A percentile compares a stretch with the other conserved stretches of the same genome.
phyloP scores from a whole-genome alignment of 1,284 basidiomycete species.

The Pseudozyma tsukubaensis region DNA sequence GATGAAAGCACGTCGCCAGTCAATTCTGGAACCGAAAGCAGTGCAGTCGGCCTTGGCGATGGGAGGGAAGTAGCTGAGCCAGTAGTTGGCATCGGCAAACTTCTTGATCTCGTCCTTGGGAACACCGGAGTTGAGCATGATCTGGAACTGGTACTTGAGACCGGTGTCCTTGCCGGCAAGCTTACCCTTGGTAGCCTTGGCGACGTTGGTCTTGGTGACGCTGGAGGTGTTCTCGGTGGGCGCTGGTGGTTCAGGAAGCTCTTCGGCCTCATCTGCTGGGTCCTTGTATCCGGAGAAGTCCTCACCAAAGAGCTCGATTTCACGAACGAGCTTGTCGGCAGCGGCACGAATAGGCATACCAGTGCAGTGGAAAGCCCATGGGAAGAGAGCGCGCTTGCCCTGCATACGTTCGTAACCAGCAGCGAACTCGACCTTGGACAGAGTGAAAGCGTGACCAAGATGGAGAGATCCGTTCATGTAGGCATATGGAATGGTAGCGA shows the following conservation, averaged over 20 bases:
- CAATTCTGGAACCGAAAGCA: conserved; percentile 89
- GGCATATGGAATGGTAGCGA: conserved; percentile 84
- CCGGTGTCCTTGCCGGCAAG: conserved; percentile 92
- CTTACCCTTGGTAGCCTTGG: conserved; percentile 96
- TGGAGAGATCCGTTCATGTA: conserved; percentile 99
- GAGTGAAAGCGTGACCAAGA: conserved; percentile 96
- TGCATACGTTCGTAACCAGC: conserved; percentile 95
- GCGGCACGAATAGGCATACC: conserved; percentile 99
- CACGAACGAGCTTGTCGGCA: conserved; percentile 95
- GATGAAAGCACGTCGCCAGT: conserved; percentile 95
- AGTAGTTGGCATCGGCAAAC: conserved; percentile 92
- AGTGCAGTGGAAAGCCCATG: conserved; percentile 92
- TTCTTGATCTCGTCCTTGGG: conserved; percentile 90
- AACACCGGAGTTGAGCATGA: conserved; percentile 87
- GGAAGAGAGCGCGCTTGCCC: conserved; percentile 94
- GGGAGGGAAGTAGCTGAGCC: conserved; percentile 95
- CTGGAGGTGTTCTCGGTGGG: conserved; percentile 50
- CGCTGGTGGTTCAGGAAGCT: conserved; percentile 35
- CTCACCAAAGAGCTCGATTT: conserved; percentile 94
- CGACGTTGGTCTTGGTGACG: conserved; percentile 58
- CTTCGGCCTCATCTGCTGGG: conserved; percentile 72
- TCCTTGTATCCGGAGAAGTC: conserved; percentile 81
- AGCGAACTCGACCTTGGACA: conserved; percentile 97
- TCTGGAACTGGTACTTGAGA: conserved; percentile 97
- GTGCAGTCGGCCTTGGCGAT: conserved; percentile 87